These are phyloP conservation scores for Diaporthe australafricana DNA, from an alignment of 2,329 filamentous ascomycete species.

Conservation along the genomic window DNA sequence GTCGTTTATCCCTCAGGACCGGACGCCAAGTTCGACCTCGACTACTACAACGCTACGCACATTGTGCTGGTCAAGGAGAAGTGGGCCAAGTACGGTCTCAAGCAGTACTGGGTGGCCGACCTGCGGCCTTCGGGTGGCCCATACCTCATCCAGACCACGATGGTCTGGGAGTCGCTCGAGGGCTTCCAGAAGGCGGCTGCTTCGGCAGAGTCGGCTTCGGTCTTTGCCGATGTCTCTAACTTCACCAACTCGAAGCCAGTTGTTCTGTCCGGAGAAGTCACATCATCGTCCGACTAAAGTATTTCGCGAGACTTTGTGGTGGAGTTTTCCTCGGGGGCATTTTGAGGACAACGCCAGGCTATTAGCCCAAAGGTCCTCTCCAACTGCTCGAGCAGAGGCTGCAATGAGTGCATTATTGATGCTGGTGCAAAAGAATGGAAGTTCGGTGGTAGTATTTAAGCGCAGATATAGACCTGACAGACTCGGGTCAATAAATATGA, in stretches of 20 bases:
- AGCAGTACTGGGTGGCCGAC: conserved; percentile 46
- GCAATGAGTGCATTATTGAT: no score
- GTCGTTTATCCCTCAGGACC: conserved; percentile 55
- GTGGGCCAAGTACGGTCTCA: conserved; percentile 55
- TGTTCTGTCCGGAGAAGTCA: conserved; percentile 8
- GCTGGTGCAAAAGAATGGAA: no score
- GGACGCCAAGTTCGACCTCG: conserved; percentile 56
- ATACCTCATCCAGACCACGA: conserved; percentile 44
- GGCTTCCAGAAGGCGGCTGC: conserved; percentile 40
- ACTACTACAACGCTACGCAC: conserved; percentile 60
- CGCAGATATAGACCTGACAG: no score
- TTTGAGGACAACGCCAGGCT: no score
- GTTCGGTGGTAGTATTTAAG: no score
- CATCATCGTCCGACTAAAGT: neutral
- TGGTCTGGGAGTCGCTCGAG: conserved; percentile 46
- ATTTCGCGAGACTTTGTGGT: neutral
- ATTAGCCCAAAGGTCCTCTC: neutral
- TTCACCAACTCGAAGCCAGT: conserved; percentile 44
- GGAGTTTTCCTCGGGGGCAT: neutral
- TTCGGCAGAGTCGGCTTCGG: conserved; percentile 28
- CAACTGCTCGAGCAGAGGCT: neutral
- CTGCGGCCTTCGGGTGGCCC: conserved; percentile 37
- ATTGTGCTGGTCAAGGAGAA: conserved; percentile 55
- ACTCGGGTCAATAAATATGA: no score
- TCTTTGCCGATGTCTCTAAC: conserved; percentile 49